Percentiles rank a stretch among this genome's conserved stretches.
Evolutionary conservation across 1,284 basidiomycete genomes (phyloP).

Genomic region (Ceratobasidium papillatum): DNA sequence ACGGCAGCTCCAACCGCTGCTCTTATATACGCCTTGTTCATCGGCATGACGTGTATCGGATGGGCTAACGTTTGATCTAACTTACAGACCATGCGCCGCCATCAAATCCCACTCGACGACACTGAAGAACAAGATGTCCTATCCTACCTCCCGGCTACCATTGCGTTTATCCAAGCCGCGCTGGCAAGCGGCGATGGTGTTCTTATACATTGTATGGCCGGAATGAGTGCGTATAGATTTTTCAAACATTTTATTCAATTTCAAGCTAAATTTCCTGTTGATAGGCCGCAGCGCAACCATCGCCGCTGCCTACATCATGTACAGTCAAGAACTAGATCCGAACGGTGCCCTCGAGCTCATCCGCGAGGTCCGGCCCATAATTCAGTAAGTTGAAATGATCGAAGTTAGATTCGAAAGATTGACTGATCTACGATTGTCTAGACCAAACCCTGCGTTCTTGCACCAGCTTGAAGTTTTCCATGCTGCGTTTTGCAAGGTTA

Average conservation of each 20-base stretch:
- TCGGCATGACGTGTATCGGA: background rate
- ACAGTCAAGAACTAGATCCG: slow-evolving; percentile 68
- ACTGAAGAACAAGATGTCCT: slow-evolving; percentile 76
- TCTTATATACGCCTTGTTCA: background rate
- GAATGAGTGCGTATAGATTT: slow-evolving; percentile 71
- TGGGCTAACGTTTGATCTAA: slow-evolving; percentile 28
- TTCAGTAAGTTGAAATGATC: slow-evolving; percentile 65
- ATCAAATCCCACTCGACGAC: slow-evolving; percentile 78
- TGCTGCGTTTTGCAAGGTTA: slow-evolving; percentile 72
- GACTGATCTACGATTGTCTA: slow-evolving; percentile 49
- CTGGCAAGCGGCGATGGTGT: slow-evolving; percentile 77
- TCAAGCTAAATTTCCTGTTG: background rate
- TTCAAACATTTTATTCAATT: background rate
- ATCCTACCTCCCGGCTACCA: slow-evolving; percentile 75
- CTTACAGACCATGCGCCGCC: slow-evolving; percentile 69
- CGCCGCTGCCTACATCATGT: slow-evolving; percentile 86
- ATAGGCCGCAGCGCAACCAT: slow-evolving; percentile 82
- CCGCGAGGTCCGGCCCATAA: slow-evolving; percentile 66
- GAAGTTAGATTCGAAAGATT: slow-evolving; percentile 14
- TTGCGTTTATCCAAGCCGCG: slow-evolving; percentile 81
- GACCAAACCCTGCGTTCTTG: slow-evolving; percentile 82
- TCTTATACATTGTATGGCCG: slow-evolving; percentile 87
- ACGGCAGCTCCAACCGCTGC: background rate
- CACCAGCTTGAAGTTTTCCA: slow-evolving; percentile 81
- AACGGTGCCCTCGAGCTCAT: slow-evolving; percentile 75